Conservation (phyloP, 2,329 filamentous ascomycete genomes). For the Tolypocladium inflatum region DNA sequence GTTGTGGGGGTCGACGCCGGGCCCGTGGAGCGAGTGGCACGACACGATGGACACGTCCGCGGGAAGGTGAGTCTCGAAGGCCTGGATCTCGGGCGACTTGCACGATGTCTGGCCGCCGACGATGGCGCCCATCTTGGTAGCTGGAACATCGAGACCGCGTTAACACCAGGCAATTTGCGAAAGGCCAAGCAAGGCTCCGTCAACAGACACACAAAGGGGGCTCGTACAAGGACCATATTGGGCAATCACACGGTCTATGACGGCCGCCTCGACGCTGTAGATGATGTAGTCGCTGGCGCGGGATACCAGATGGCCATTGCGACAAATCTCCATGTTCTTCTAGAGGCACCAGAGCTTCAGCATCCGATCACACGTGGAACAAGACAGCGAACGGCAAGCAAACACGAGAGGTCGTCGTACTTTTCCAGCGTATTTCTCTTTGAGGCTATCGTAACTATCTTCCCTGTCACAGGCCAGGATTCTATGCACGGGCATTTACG, state of each 20-base stretch:
- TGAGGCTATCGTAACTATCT: constrained; percentile 74
- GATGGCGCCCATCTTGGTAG: constrained; percentile 89
- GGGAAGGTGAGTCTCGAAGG: constrained; percentile 84
- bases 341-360: constrained; percentile 37
- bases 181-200: neutral
- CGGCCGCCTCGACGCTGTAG: constrained; percentile 93
- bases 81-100: constrained; percentile 91
- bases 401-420: constrained; percentile 44
- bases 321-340: constrained; percentile 79
- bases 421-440: constrained; percentile 73
- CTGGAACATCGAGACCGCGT: constrained; percentile 33
- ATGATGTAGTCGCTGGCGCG: constrained; percentile 97
- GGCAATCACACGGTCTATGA: constrained; percentile 79
- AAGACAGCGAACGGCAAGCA: neutral
- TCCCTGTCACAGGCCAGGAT: constrained; percentile 91
- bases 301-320: constrained; percentile 92
- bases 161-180: neutral
- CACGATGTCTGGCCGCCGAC: constrained; percentile 97
- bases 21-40: constrained; percentile 93
- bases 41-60: constrained; percentile 86
- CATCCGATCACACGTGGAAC: constrained; percentile 19
- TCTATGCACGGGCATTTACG: constrained; percentile 37
- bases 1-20: constrained; percentile 75
- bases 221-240: constrained; percentile 80
- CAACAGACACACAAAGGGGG: constrained; percentile 2